A percentile compares a stretch with the other conserved stretches of the same genome.
Evolutionary conservation across 2,329 filamentous ascomycete species (phyloP).

Genomic region (Cordyceps cicadae): DNA sequence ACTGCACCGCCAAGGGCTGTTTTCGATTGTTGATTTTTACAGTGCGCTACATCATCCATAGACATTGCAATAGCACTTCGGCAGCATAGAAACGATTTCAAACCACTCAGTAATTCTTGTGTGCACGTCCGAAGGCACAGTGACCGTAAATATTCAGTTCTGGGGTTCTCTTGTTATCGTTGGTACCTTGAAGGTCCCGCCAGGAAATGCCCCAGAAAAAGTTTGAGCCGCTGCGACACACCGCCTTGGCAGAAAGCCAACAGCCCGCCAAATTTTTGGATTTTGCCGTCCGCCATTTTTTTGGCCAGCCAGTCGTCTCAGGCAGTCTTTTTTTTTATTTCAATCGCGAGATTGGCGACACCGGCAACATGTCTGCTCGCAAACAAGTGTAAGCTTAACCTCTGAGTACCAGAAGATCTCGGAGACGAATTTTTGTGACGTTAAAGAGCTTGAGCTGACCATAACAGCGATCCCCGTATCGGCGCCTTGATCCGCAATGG

Average conservation of each 20-base stretch:
- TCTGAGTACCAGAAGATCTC: neutral
- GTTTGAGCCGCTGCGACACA: neutral
- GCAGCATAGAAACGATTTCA: constrained; percentile 6
- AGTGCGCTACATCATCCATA: constrained; percentile 4
- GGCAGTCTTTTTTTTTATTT: constrained; percentile 3
- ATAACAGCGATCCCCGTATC: constrained; percentile 72
- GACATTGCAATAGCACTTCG: constrained; percentile 8
- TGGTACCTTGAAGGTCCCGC: neutral
- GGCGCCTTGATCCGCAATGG: constrained; percentile 87
- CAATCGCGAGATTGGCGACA: constrained; percentile 13
- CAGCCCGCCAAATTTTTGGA: constrained; percentile 35
- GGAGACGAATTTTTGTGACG: neutral
- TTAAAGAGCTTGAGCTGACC: neutral
- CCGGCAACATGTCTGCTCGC: constrained; percentile 44
- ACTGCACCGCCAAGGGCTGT: neutral
- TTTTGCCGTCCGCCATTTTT: constrained; percentile 21
- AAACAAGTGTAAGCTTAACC: constrained; percentile 41
- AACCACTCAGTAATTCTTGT: neutral
- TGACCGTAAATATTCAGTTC: neutral
- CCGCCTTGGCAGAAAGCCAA: constrained; percentile 16
- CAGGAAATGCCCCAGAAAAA: neutral
- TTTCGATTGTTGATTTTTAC: constrained; percentile 1
- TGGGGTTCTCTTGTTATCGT: neutral
- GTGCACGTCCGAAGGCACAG: neutral
- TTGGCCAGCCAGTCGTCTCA: constrained; percentile 19